A percentile compares a stretch with the other conserved stretches of the same genome.
Evolutionary conservation across 2,329 filamentous ascomycete genomes (phyloP).

Genomic region (Arachnomyces sp.): DNA sequence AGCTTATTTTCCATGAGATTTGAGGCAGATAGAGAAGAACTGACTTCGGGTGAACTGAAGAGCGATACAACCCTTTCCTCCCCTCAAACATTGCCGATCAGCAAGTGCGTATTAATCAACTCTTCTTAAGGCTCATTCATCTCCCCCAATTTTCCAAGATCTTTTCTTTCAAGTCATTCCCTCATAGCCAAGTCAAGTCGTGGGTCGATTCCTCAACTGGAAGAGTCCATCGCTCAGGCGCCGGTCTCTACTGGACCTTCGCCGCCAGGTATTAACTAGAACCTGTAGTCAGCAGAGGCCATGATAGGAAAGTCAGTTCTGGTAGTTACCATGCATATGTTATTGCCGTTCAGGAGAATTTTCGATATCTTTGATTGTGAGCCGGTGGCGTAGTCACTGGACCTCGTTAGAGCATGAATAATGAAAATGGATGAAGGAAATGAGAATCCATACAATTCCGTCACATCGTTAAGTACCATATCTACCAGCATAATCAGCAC

Average conservation of each 20-base stretch:
- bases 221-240: too few species aligned
- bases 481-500: slow-evolving; percentile 46
- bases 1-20: too few species aligned
- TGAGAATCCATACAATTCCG: slow-evolving; percentile 65
- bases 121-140: too few species aligned
- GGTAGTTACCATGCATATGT: slow-evolving; percentile 86
- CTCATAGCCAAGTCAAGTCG: too few species aligned
- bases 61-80: too few species aligned
- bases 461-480: slow-evolving; percentile 97
- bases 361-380: slow-evolving; percentile 83
- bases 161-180: too few species aligned
- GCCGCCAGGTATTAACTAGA: slow-evolving; percentile 66
- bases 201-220: too few species aligned
- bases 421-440: not conserved
- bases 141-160: too few species aligned
- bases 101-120: too few species aligned
- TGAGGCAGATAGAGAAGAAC: too few species aligned
- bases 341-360: slow-evolving; percentile 94
- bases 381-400: slow-evolving; percentile 73
- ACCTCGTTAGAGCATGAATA: slow-evolving; percentile 13
- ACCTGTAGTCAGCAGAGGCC: slow-evolving; percentile 6
- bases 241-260: slow-evolving; percentile 51
- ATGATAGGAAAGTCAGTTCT: slow-evolving; percentile 3
- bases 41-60: too few species aligned
- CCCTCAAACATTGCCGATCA: too few species aligned